Evolutionary conservation across 169 alveolate species (phyloP).

Genomic region (Eimeria mitis): DNA sequence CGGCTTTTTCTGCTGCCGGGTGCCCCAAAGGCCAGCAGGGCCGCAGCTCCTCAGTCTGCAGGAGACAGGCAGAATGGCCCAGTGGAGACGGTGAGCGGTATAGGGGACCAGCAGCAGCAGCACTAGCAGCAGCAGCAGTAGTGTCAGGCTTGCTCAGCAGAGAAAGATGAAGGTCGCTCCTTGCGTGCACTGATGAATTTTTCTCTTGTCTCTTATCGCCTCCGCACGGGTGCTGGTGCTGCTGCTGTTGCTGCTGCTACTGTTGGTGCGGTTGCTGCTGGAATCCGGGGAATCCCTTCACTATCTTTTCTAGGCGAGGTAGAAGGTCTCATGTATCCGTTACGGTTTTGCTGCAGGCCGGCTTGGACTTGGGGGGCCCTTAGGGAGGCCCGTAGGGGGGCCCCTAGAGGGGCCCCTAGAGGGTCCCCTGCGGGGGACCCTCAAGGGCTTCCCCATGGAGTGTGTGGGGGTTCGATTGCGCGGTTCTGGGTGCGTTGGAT

Average conservation of each 20-base stretch:
- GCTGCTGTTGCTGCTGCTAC: background rate
- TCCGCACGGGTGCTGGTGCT: background rate
- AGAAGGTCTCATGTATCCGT: background rate
- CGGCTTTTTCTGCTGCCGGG: conserved; percentile 24
- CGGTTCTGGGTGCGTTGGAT: conserved; percentile 56
- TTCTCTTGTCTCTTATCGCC: background rate
- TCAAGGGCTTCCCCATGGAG: background rate
- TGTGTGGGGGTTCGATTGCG: conserved; percentile 9
- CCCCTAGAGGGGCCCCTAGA: background rate
- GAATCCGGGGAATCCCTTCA: no score
- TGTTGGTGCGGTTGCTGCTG: background rate
- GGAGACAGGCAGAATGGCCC: conserved; percentile 28
- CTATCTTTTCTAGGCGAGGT: background rate
- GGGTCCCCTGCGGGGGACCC: background rate
- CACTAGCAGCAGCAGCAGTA: background rate
- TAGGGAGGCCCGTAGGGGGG: background rate
- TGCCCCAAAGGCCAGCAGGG: background rate
- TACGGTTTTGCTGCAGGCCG: background rate
- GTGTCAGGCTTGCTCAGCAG: background rate
- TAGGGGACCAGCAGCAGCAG: background rate
- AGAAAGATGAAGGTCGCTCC: background rate
- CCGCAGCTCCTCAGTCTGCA: background rate
- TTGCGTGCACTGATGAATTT: background rate
- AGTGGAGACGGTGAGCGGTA: conserved; percentile 49
- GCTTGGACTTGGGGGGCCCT: background rate